Evolutionary conservation across 106 monocot species (phyloP).

Genomic region (Alisma plantagoaquatica): DNA sequence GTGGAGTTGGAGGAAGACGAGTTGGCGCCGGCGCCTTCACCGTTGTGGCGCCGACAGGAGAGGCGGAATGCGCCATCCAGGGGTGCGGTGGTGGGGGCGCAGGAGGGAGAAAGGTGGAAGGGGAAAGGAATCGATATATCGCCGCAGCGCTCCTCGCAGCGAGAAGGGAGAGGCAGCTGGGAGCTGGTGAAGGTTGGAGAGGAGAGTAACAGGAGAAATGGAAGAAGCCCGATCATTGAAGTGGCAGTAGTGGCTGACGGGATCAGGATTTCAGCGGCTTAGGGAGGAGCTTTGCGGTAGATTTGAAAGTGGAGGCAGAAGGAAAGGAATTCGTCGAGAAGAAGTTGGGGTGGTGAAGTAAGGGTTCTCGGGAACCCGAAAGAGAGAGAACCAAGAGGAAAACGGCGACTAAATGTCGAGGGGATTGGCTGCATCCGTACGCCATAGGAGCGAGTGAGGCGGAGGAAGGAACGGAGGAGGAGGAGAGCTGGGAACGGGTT

Average conservation of each 20-base stretch:
- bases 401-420: background rate
- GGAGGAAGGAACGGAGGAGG: background rate
- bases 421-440: slow-evolving; percentile 3
- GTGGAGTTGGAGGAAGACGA: too few species aligned
- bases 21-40: too few species aligned
- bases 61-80: slow-evolving; percentile 53
- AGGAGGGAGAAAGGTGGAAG: slow-evolving; percentile 56
- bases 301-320: background rate
- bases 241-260: background rate
- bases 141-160: slow-evolving; percentile 52
- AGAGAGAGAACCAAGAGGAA: too few species aligned
- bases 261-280: too few species aligned
- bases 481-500: too few species aligned
- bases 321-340: background rate
- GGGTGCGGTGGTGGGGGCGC: slow-evolving; percentile 29
- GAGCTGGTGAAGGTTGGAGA: slow-evolving; percentile 7
- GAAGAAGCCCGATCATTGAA: too few species aligned
- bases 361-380: too few species aligned
- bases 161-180: background rate
- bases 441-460: background rate
- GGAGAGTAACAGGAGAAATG: slow-evolving; percentile 11
- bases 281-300: background rate
- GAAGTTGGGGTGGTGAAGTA: background rate
- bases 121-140: slow-evolving; percentile 46
- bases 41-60: slow-evolving; percentile 31